phyloP scores from a whole-genome alignment of 1,139 yeast species.

The Pneumocystis murina region DNA sequence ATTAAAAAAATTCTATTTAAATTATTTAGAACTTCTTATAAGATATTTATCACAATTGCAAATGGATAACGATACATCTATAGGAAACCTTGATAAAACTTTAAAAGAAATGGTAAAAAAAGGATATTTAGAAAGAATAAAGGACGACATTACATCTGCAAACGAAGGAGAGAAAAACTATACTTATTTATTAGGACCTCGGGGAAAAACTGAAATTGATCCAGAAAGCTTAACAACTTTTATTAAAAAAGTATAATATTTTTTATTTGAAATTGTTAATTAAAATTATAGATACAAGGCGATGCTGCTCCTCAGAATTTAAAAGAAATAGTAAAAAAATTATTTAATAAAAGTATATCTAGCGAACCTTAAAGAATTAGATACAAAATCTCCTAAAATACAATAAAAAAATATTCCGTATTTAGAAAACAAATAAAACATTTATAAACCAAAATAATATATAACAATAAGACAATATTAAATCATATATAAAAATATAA shows the following conservation, averaged over 20 bases:
- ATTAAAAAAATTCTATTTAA: conserved; percentile 9
- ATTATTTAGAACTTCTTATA: conserved; percentile 1
- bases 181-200: conserved; percentile 4
- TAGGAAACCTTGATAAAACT: conserved; percentile 12
- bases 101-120: conserved; percentile 12
- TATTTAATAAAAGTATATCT: neutral
- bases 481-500: neutral
- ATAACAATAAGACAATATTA: neutral
- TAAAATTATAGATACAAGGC: neutral
- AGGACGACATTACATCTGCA: conserved; percentile 12
- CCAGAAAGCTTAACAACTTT: neutral
- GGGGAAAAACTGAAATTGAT: conserved; percentile 7
- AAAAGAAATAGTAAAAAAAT: neutral
- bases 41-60: neutral
- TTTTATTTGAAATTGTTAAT: neutral
- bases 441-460: neutral
- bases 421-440: neutral
- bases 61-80: conserved; percentile 2
- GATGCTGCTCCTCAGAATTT: neutral
- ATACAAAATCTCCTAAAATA: neutral
- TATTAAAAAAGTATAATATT: neutral
- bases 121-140: conserved; percentile 13
- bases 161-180: neutral
- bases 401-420: neutral
- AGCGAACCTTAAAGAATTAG: neutral